Evolutionary conservation across 2,329 filamentous ascomycete genomes (phyloP), one percentile per base, ranked within the genome.

Genomic region (Neopestalotiopsis sp.): DNA sequence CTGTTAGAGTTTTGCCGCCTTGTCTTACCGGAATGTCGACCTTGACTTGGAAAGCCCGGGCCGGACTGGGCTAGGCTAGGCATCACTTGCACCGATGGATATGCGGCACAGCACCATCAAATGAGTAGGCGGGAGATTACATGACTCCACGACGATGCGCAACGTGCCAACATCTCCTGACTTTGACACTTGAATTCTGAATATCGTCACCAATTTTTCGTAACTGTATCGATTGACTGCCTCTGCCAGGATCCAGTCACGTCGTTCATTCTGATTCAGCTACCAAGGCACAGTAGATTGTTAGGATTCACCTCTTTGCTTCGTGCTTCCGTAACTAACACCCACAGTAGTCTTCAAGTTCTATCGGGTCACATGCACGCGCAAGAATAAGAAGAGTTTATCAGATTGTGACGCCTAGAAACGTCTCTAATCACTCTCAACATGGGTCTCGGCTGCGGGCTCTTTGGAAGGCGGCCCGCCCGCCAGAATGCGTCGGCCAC

Each of bases 391-490:
- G 24, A 28, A 28, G 24, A 3, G 30, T n/a, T 17, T 10, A 20
- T 62, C 30, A 30, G 17, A 17, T 30, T 14, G 13, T 30, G 13
- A 14, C 57, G 24, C 24, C 17, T 17, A 34, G n/a, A 13, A 62
- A 20, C 5, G 10, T 4, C 34, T n/a, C 49, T 56, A 56, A 56
- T 13, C 59, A 28, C 24, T 28, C 24, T 28, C 24, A 70, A 20
- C 61, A 70, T 70, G 68, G 53, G 42, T 65, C 28, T 67, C 13
- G 62, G 65, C 57, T 70, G 68, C 34, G 65, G 68, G 12, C 68
- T 70, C 14, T 68, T 68, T 45, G 30, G 13, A 17, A 67, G 45
- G 32, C 42, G 45, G 63, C 49, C 63, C 5, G 30, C 49, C 13
- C 38, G 62, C n/a, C 38, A 34, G 20, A 9, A 20, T 24, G 20